Evolutionary conservation across 257 asterid species (phyloP).

Genomic region (Marsdenia floribunda): DNA sequence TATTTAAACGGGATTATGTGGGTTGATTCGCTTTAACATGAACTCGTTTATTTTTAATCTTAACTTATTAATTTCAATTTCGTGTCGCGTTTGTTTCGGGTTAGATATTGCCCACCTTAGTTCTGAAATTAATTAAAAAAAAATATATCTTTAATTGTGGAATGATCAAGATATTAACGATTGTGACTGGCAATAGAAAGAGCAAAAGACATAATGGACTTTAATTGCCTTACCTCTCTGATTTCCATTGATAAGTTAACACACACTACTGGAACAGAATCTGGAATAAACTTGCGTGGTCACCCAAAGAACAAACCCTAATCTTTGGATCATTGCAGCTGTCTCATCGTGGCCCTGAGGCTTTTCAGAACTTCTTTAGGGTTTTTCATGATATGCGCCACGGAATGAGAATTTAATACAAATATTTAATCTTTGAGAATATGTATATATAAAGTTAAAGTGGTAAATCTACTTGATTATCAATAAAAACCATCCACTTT

Average conservation of each 20-base stretch:
- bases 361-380: background rate
- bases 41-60: too few relatives aligned
- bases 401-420: background rate
- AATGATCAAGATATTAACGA: background rate
- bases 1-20: too few relatives aligned
- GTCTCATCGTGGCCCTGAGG: background rate
- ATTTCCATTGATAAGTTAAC: background rate
- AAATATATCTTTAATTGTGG: too few relatives aligned
- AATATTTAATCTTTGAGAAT: too few relatives aligned
- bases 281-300: background rate
- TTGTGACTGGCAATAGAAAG: background rate
- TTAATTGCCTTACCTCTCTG: conserved; percentile 8
- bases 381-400: background rate
- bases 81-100: too few relatives aligned
- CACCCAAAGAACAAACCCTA: background rate
- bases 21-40: too few relatives aligned
- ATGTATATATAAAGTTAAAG: too few relatives aligned
- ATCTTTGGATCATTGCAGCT: background rate
- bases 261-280: background rate
- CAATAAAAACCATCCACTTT: too few relatives aligned
- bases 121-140: too few relatives aligned
- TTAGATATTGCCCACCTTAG: too few relatives aligned
- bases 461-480: too few relatives aligned
- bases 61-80: too few relatives aligned
- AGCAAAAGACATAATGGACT: background rate